These are phyloP conservation scores for Neonectria magnoliae DNA, from an alignment of 2,329 filamentous ascomycete species.

Conservation along the genomic window DNA sequence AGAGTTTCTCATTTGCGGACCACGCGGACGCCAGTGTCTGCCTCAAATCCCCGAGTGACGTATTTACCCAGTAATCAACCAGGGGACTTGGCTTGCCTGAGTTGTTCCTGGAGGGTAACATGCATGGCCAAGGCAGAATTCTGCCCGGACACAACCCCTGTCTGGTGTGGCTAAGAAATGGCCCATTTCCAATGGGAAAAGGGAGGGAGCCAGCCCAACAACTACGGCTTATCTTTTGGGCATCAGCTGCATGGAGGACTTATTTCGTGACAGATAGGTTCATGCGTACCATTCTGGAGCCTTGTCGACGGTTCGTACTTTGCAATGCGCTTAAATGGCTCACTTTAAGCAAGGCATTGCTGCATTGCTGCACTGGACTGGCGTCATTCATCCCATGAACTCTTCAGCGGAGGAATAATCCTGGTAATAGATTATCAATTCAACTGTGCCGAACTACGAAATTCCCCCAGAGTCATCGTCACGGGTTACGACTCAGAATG, in stretches of 20 bases:
- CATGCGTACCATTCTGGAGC: background rate
- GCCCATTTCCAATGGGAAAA: background rate
- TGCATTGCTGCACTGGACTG: background rate
- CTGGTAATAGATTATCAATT: background rate
- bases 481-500: background rate
- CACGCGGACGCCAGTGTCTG: background rate
- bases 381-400: background rate
- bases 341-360: background rate
- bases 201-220: background rate
- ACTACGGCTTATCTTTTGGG: background rate
- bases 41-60: background rate
- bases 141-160: background rate
- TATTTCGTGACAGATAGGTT: background rate
- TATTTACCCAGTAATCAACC: background rate
- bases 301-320: background rate
- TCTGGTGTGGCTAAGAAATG: background rate
- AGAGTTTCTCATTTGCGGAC: background rate
- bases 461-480: background rate
- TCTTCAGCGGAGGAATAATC: background rate
- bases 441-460: background rate
- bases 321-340: background rate
- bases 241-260: background rate
- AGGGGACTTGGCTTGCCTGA: background rate
- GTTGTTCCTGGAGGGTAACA: background rate
- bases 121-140: background rate